Evolutionary conservation across 805 yeast genomes (phyloP), one percentile per base, ranked within the genome.

Genomic region (Jamesozyma spencerorum): DNA sequence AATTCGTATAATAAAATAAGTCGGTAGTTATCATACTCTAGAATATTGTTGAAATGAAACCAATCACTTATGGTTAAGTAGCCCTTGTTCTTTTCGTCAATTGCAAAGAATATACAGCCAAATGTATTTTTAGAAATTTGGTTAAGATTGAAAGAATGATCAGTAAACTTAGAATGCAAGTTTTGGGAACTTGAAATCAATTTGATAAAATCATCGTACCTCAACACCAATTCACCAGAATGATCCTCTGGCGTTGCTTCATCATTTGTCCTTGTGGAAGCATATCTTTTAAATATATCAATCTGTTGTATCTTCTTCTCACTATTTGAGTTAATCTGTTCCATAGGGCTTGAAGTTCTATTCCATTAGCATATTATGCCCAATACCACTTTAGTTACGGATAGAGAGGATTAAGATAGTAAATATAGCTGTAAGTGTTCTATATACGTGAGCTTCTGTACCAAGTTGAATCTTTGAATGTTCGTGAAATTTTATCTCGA

Each of bases 21-120:
- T 53, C 73, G 75, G 37, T 69, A 71, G 40, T 70, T 64, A 41
- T 67, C 60, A 41, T 73, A 69, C 46, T 69, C 70, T 39, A 77
- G 62, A 34, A 72, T 49, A 45, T 72, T 69, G 51, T 83, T 78
- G 57, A 90, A 84, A 33, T 72, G 71, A 38, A 75, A 64, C 82
- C 94, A 90, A 57, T 90, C 96, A 19, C 67, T 59, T 37, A 78
- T 66, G 20, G 75, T 70, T 37, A 85, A 69, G 44, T 70, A 78
- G 6, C 96, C 97, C 48, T 76, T 75, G 41, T 71, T 68, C 31
- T 71, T 69, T 43, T 75, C 75, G 63, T 90, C 97, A 13, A 95
- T 85, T 20, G 86, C 77, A 42, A 82, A 68, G 57, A 83, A 90
- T 37, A 90, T 76, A 45, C 88, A 70, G 5, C 82, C 83, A 58